Base-by-base conservation (phyloP, 495 filamentous ascomycete genomes). In the Bryoglossum gracile region DNA sequence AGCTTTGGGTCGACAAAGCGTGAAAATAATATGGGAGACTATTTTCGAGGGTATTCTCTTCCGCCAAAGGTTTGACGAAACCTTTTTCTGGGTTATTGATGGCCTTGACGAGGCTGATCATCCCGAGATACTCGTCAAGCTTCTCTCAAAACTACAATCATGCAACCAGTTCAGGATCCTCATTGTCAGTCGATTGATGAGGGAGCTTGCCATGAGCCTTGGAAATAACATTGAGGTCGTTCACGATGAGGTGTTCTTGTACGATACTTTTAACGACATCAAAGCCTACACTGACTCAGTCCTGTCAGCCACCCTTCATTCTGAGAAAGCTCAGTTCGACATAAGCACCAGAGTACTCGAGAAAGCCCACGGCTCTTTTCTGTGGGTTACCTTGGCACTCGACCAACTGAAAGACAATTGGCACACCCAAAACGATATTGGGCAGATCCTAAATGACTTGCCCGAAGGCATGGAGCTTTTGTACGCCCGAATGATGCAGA, bases 381-480 rank as follows among this genome's bases (percentile, higher is more conserved):
- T 65, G 28, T 66, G 63, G 63, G 65, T 62, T 18, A 58, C 58
- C 32, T 61, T 64, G 38, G 62, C 59, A 40, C 47, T 72, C 17
- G 54, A 67, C 8, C 53, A 63, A 46, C 28, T 74, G 0, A 58
- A 58, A 32, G 30, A 52, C 9, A 9, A 40, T 10, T 68, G 64
- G n/a, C 54, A 53, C 41, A 60, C 63, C 23, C 24, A 60, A 50
- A 56, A 59, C 11, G 43, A 55, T 36, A 36, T 66, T 21, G 33
- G 62, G 49, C 1, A 48, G 56, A 66, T 63, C 6, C 56, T 74
- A 3, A 19, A 66, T 11, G 52, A 70, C 16, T 36, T 71, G 1
- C 71, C 70, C 2, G 37, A 46, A 18, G 70, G 60, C 2, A 69
- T 73, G 69, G 64, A 69, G 21, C 48, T 51, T 0, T 17, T 74